Evolutionary conservation across 2,329 filamentous ascomycete genomes (phyloP).

Genomic region (Ophiognomonia clavigignenti-juglandacearum): DNA sequence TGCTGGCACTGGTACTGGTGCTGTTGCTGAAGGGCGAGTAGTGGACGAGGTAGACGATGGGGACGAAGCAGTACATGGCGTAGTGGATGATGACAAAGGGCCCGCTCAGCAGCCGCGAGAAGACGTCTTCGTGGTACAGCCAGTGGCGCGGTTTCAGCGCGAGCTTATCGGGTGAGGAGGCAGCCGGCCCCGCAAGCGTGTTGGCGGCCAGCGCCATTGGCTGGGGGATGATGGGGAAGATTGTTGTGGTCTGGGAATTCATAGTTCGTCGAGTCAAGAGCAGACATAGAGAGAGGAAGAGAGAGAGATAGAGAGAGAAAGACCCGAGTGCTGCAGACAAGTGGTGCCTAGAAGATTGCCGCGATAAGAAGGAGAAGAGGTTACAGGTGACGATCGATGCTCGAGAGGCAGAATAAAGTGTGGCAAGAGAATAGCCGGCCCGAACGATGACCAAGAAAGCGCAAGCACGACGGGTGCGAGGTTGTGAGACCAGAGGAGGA

Average conservation of each 20-base stretch:
- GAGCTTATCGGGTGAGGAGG: not conserved
- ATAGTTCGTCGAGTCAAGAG: conserved; percentile 3
- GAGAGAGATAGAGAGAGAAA: no score
- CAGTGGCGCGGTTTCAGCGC: not conserved
- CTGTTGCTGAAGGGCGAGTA: conserved; percentile 14
- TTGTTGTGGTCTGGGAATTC: conserved; percentile 1
- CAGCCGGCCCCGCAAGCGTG: conserved; percentile 4
- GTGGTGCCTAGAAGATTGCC: no score
- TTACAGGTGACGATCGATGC: no score
- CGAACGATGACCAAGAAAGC: no score
- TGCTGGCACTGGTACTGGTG: no score
- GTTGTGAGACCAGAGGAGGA: not conserved
- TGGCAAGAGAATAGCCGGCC: no score
- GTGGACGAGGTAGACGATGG: conserved; percentile 11
- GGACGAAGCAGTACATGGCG: conserved; percentile 11
- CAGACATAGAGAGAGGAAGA: not conserved
- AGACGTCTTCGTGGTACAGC: conserved; percentile 11
- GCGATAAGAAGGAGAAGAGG: no score
- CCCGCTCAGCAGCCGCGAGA: conserved; percentile 6
- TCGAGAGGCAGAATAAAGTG: no score
- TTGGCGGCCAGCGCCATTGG: conserved; percentile 15
- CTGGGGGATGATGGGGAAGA: conserved; percentile 13
- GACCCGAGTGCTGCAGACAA: no score
- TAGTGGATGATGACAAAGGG: conserved; percentile 11
- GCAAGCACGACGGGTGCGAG: no score